Conservation (phyloP, 192 early-diverging fungal genomes). For the Podochytrium sp. region DNA sequence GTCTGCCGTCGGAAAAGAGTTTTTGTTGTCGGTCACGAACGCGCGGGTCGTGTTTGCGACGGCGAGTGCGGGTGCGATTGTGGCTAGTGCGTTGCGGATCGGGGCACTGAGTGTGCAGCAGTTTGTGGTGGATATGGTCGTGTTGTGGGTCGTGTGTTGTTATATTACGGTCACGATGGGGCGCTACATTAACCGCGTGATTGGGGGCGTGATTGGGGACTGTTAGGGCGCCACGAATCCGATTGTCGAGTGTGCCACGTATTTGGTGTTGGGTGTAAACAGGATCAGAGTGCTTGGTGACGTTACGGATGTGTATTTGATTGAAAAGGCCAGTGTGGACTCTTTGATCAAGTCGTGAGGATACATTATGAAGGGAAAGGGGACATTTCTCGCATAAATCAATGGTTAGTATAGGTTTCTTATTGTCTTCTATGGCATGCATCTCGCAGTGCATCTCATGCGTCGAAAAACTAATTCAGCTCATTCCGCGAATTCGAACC, state of each 20-base stretch:
- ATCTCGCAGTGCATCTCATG: too few species aligned
- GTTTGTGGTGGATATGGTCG: background rate
- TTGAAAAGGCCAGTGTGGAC: background rate
- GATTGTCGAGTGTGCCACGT: conserved; percentile 33
- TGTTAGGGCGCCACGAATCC: conserved; percentile 41
- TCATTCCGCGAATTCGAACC: too few species aligned
- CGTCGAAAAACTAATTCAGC: too few species aligned
- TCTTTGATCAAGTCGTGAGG: too few species aligned
- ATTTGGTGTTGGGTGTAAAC: conserved; percentile 27
- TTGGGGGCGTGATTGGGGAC: conserved; percentile 44
- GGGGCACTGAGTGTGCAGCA: background rate
- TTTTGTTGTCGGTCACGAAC: conserved; percentile 27
- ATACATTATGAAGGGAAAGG: too few species aligned
- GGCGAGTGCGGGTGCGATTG: conserved; percentile 11
- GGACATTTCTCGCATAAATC: too few species aligned
- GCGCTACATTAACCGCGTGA: conserved; percentile 21
- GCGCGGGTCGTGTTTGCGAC: conserved; percentile 25
- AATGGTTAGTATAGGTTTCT: too few species aligned
- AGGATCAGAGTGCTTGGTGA: conserved; percentile 21
- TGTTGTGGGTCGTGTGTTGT: conserved; percentile 2
- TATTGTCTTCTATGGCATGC: too few species aligned
- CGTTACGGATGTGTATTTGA: background rate
- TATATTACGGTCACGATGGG: conserved; percentile 26
- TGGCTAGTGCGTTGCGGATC: conserved; percentile 18
- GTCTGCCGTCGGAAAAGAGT: conserved; percentile 41